These are phyloP conservation scores for Penicillium ucsense DNA, from an alignment of 495 filamentous ascomycete species.

Conservation along the genomic window DNA sequence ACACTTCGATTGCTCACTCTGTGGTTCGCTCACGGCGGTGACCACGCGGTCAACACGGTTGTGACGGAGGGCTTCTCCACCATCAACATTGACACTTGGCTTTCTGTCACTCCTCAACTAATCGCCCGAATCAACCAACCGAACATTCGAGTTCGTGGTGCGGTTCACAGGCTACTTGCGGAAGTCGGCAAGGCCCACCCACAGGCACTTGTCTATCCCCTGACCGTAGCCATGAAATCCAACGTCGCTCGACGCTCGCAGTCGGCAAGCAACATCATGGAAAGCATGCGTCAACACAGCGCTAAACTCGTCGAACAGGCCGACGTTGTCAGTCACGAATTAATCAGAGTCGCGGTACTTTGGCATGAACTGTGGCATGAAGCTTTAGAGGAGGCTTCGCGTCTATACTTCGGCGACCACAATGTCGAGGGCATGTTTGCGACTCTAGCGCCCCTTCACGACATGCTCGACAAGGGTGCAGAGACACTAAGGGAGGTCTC, in stretches of 20 bases:
- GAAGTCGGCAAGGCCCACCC: constrained; percentile 92
- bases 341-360: constrained; percentile 90
- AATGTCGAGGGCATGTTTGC: constrained; percentile 97
- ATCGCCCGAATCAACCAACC: constrained; percentile 97
- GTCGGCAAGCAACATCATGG: constrained; percentile 87
- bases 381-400: constrained; percentile 92
- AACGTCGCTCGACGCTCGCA: constrained; percentile 67
- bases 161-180: constrained; percentile 81
- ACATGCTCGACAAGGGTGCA: constrained; percentile 78
- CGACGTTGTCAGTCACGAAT: constrained; percentile 83
- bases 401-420: constrained; percentile 85
- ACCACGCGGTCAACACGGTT: constrained; percentile 73
- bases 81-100: constrained; percentile 94
- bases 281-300: constrained; percentile 92
- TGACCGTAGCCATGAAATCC: constrained; percentile 97
- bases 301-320: constrained; percentile 92
- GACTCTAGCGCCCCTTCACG: constrained; percentile 81
- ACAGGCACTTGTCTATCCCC: constrained; percentile 97
- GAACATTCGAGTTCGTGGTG: constrained; percentile 70
- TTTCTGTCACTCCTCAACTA: constrained; percentile 93
- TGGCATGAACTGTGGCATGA: constrained; percentile 99
- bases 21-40: constrained; percentile 91
- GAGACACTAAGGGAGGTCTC: constrained; percentile 92
- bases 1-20: constrained; percentile 85
- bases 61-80: constrained; percentile 83